These are phyloP conservation scores for Populus hybrid DNA, from an alignment of 441 rosid genomes.

Conservation along the genomic window DNA sequence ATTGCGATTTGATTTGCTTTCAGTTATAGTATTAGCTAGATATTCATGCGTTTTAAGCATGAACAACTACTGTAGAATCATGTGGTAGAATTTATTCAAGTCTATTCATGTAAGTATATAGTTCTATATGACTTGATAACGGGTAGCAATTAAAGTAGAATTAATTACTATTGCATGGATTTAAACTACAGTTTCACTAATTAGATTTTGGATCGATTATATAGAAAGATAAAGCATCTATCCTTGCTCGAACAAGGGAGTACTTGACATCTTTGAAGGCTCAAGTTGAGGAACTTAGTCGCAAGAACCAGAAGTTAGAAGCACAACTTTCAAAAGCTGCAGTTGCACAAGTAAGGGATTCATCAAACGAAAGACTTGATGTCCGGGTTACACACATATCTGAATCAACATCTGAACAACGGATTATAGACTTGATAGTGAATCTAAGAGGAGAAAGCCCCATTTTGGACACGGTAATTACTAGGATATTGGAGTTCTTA, in stretches of 20 bases:
- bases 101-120: too few species aligned
- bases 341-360: conserved; percentile 7
- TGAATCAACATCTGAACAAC: conserved; percentile 47
- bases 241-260: conserved; percentile 48
- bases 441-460: conserved; percentile 36
- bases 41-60: background rate
- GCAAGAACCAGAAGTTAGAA: conserved; percentile 40
- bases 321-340: conserved; percentile 21
- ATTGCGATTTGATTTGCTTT: background rate
- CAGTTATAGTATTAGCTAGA: background rate
- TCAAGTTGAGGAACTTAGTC: conserved; percentile 40
- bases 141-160: background rate
- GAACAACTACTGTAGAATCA: too few species aligned
- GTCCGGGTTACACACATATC: conserved; percentile 29
- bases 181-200: background rate
- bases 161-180: background rate
- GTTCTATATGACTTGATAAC: background rate
- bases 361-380: conserved; percentile 27
- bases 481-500: conserved; percentile 53
- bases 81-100: too few species aligned
- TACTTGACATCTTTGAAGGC: conserved; percentile 35
- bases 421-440: conserved; percentile 42
- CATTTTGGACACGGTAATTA: conserved; percentile 37
- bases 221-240: conserved; percentile 70
- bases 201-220: background rate